phyloP scores from a whole-genome alignment of 2,329 filamentous ascomycete species.

The Pseudocercospora fuligena region DNA sequence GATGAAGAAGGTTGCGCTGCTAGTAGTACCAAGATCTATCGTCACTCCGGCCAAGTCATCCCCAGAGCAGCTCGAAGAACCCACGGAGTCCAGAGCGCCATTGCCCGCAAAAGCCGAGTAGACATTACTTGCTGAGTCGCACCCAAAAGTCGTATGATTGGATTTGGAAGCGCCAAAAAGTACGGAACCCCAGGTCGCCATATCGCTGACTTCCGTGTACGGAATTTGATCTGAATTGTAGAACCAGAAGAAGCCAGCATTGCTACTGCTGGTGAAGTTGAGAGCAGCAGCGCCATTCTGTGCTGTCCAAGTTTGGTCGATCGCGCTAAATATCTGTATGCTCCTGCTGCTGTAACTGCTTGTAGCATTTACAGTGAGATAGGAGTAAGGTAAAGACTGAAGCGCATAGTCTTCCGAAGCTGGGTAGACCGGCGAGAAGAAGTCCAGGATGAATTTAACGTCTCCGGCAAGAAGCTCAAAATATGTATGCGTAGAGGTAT shows the following conservation, averaged over 20 bases:
- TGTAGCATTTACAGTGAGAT: constrained; percentile 38
- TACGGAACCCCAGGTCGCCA: constrained; percentile 34
- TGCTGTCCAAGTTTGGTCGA: constrained; percentile 45
- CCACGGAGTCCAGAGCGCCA: constrained; percentile 17
- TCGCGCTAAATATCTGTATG: constrained; percentile 42
- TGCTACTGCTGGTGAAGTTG: constrained; percentile 27
- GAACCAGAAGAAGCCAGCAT: constrained; percentile 30
- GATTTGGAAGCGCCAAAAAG: constrained; percentile 23
- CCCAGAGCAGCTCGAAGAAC: constrained; percentile 14
- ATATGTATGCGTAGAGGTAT: constrained; percentile 41
- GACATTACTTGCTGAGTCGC: constrained; percentile 21
- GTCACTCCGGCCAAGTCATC: constrained; percentile 29
- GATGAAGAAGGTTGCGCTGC: constrained; percentile 31
- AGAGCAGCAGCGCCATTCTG: constrained; percentile 33
- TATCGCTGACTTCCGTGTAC: constrained; percentile 32
- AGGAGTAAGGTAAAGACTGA: constrained; percentile 45
- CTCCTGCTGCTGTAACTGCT: constrained; percentile 7
- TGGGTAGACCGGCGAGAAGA: constrained; percentile 43
- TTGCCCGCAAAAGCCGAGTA: constrained; percentile 22
- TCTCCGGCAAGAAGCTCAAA: constrained; percentile 36
- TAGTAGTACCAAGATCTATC: constrained; percentile 21
- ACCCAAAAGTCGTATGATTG: constrained; percentile 14
- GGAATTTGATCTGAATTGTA: constrained; percentile 32
- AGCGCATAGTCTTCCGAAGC: constrained; percentile 39
- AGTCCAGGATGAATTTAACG: constrained; percentile 40